These are phyloP conservation scores for Aspergillus arachidicola DNA, from an alignment of 2,329 filamentous ascomycete species.

Conservation along the genomic window DNA sequence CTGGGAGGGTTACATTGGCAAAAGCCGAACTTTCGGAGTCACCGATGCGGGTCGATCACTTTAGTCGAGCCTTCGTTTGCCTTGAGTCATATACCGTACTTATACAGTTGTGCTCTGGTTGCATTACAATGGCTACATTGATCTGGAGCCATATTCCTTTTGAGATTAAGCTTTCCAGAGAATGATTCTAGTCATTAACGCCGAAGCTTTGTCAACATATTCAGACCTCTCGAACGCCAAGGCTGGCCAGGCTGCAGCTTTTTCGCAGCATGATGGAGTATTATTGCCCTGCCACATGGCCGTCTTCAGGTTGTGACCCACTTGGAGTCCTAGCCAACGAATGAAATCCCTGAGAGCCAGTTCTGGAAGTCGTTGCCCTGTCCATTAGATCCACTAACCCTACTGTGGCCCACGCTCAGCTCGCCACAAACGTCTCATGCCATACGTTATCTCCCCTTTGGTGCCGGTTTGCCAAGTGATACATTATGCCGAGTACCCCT, in stretches of 20 bases:
- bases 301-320: background rate
- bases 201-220: fast-evolving
- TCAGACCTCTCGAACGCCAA: background rate
- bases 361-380: background rate
- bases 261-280: background rate
- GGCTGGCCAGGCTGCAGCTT: background rate
- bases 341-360: background rate
- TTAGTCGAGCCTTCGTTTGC: background rate
- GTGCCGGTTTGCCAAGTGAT: too few relatives aligned
- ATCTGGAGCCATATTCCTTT: fast-evolving
- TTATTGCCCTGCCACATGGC: background rate
- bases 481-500: too few relatives aligned
- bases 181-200: background rate
- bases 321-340: background rate
- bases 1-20: background rate
- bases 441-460: too few relatives aligned
- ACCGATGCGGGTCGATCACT: background rate
- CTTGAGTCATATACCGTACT: background rate
- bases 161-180: background rate
- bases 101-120: background rate
- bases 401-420: background rate
- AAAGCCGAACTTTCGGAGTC: too few relatives aligned
- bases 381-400: background rate
- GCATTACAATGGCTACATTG: too few relatives aligned
- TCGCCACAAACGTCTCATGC: background rate